A percentile compares a stretch with the other conserved stretches of the same genome.
Conservation (phyloP, 164 flowering plant genomes). For the Umbilicus rupestris region DNA sequence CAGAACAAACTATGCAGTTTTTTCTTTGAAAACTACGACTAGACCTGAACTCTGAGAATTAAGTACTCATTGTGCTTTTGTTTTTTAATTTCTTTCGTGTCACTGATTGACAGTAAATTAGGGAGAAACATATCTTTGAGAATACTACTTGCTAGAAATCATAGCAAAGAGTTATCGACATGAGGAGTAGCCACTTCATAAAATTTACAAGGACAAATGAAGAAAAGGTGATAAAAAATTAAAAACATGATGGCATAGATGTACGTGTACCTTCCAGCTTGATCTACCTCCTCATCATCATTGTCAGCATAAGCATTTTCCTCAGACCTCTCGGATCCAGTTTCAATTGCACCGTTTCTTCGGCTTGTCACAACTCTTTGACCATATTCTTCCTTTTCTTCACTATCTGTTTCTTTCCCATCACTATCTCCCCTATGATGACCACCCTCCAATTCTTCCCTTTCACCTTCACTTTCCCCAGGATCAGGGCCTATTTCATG, state of each 20-base stretch:
- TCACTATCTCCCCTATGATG: conserved; percentile 65
- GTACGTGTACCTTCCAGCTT: conserved; percentile 48
- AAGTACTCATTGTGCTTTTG: not conserved
- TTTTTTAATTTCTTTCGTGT: not conserved
- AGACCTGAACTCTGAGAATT: not conserved
- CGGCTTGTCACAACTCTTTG: conserved; percentile 65
- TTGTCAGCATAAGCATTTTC: conserved; percentile 54
- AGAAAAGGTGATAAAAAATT: not conserved
- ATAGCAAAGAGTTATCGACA: not conserved
- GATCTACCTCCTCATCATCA: conserved; percentile 82
- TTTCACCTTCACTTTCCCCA: conserved; percentile 86
- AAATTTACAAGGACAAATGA: not conserved
- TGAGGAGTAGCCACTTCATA: not conserved
- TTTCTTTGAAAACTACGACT: not conserved
- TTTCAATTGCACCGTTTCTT: conserved; percentile 51
- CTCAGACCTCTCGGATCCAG: conserved; percentile 84
- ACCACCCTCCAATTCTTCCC: conserved; percentile 65
- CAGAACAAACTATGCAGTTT: not conserved
- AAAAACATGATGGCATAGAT: conserved; percentile 2
- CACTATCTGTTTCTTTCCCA: conserved; percentile 67
- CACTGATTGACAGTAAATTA: not conserved
- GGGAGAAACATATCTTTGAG: not conserved
- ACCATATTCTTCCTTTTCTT: conserved; percentile 62
- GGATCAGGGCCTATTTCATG: conserved; percentile 56
- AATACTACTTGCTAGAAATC: not conserved